These are phyloP conservation scores for Fomitopsis betulina DNA, from an alignment of 1,284 basidiomycete genomes.

Conservation along the genomic window DNA sequence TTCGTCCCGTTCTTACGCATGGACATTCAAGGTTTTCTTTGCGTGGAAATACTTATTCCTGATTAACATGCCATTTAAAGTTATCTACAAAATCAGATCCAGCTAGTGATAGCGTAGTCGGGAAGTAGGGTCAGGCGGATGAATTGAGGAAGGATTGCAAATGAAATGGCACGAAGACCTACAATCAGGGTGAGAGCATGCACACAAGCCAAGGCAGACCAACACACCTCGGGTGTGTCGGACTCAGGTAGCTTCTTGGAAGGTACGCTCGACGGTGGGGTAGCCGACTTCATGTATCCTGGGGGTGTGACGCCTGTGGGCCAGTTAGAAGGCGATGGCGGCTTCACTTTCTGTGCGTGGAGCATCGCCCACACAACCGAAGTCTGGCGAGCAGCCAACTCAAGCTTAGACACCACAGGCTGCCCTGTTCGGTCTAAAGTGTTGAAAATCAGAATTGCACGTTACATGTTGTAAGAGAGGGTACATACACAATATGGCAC, in stretches of 20 bases:
- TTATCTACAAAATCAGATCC: background rate
- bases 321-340: slow-evolving; percentile 37
- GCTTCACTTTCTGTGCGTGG: slow-evolving; percentile 42
- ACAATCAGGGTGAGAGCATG: slow-evolving; percentile 11
- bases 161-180: slow-evolving; percentile 35
- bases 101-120: background rate
- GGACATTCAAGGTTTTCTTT: no score
- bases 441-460: background rate
- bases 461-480: background rate
- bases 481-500: slow-evolving; percentile 73
- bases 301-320: slow-evolving; percentile 35
- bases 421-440: slow-evolving; percentile 44
- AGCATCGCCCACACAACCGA: slow-evolving; percentile 51
- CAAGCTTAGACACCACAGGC: slow-evolving; percentile 54
- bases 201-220: background rate
- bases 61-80: background rate
- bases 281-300: background rate
- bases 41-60: background rate
- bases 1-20: no score
- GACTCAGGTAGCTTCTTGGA: slow-evolving; percentile 5
- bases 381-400: slow-evolving; percentile 58
- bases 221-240: slow-evolving; percentile 3
- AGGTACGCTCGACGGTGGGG: slow-evolving; percentile 6
- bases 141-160: slow-evolving; percentile 44
- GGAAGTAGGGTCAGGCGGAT: background rate